phyloP scores from a whole-genome alignment of 768 basidiomycete genomes.

The Lentinula sp. region DNA sequence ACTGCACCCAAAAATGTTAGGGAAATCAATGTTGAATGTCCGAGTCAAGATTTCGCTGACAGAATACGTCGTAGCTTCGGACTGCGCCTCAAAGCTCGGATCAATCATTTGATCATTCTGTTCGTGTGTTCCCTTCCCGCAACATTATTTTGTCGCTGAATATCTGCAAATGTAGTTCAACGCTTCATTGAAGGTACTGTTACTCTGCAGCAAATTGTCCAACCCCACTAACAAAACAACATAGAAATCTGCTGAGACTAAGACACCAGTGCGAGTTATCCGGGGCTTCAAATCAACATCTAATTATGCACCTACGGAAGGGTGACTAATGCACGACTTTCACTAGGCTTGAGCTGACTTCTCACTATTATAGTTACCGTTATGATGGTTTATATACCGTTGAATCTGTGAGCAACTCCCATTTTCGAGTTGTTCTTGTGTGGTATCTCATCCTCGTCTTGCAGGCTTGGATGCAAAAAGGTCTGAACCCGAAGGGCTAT shows the following conservation, averaged over 20 bases:
- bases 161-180: conserved; percentile 29
- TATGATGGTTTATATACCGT: conserved; percentile 88
- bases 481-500: conserved; percentile 61
- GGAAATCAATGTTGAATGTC: background rate
- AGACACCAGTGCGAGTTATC: conserved; percentile 81
- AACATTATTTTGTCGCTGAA: background rate
- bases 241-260: conserved; percentile 73
- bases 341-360: background rate
- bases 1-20: conserved; percentile 74
- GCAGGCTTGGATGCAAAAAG: conserved; percentile 72
- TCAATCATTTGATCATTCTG: conserved; percentile 70
- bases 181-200: conserved; percentile 3
- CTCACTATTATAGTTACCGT: conserved; percentile 53
- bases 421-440: background rate
- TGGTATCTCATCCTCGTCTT: conserved; percentile 1
- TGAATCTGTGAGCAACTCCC: conserved; percentile 46
- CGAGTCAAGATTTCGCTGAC: background rate
- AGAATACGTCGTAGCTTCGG: conserved; percentile 51
- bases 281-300: conserved; percentile 77
- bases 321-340: conserved; percentile 30
- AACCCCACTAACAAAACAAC: background rate
- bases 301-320: conserved; percentile 72
- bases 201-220: background rate
- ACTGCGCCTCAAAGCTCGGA: conserved; percentile 85
- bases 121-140: conserved; percentile 16